These are phyloP conservation scores for Lenwebbia sp. DNA, from an alignment of 345 rosid genomes.

Conservation along the genomic window DNA sequence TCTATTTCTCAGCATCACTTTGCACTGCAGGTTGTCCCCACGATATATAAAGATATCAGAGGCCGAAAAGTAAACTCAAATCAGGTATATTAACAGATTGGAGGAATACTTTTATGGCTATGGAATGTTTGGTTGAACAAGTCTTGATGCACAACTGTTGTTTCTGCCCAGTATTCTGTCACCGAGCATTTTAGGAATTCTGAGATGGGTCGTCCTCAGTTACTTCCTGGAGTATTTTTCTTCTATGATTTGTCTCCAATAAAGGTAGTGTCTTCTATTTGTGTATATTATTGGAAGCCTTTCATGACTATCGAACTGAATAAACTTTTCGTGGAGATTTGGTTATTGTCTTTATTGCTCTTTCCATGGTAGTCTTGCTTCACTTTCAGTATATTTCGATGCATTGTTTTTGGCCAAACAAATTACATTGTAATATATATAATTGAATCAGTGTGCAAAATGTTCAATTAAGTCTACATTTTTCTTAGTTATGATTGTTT, in stretches of 20 bases:
- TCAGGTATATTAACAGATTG: slow-evolving; percentile 32
- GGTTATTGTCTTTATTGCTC: not conserved
- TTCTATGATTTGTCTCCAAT: slow-evolving; percentile 87
- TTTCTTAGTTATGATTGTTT: not conserved
- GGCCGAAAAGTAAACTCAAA: slow-evolving; percentile 55
- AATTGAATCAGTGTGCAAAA: not conserved
- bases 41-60: slow-evolving; percentile 58
- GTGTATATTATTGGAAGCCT: not conserved
- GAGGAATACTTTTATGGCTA: not conserved
- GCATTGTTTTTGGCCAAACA: not conserved
- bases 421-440: not conserved
- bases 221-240: slow-evolving; percentile 76
- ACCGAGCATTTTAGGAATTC: slow-evolving; percentile 67
- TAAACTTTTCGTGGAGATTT: not conserved
- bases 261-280: slow-evolving; percentile 36
- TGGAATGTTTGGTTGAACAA: not conserved
- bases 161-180: slow-evolving; percentile 59
- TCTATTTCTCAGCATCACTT: not conserved
- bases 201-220: slow-evolving; percentile 30
- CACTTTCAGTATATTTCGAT: not conserved
- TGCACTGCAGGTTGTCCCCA: slow-evolving; percentile 75
- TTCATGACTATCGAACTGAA: not conserved
- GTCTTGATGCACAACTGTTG: not conserved
- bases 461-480: not conserved
- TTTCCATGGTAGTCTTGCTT: not conserved